Evolutionary conservation across 306 rosid species (phyloP).

Genomic region (Arachis stenosperma): DNA sequence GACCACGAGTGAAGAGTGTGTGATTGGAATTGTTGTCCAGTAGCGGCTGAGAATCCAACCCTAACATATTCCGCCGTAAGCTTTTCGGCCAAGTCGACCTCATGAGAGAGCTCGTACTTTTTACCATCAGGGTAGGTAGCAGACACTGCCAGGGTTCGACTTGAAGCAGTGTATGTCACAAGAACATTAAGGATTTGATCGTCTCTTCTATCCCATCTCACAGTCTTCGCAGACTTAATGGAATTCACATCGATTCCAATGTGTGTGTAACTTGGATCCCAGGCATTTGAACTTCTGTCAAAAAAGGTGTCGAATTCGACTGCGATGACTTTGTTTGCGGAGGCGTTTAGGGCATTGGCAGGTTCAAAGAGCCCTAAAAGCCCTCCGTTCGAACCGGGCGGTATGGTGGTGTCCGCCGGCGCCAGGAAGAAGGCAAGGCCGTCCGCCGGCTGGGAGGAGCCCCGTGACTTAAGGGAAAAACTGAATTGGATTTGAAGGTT

Average conservation of each 20-base stretch:
- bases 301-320: no score
- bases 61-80: not conserved
- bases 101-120: not conserved
- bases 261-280: conserved; percentile 36
- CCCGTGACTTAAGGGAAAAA: not conserved
- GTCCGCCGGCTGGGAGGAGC: not conserved
- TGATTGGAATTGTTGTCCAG: not conserved
- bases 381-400: not conserved
- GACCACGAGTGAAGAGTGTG: no score
- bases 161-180: conserved; percentile 1
- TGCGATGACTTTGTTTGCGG: not conserved
- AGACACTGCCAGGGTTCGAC: conserved; percentile 1
- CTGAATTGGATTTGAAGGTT: conserved; percentile 19
- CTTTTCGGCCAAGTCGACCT: not conserved
- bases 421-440: conserved; percentile 39
- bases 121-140: not conserved
- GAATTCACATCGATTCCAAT: conserved; percentile 36
- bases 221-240: not conserved
- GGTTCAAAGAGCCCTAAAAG: conserved; percentile 23
- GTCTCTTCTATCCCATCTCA: not conserved
- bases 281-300: no score
- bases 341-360: not conserved
- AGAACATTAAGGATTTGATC: no score
- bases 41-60: conserved; percentile 24
- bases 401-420: conserved; percentile 1